phyloP scores from a whole-genome alignment of 2,329 filamentous ascomycete species.

The Pestalotiopsis sp. region DNA sequence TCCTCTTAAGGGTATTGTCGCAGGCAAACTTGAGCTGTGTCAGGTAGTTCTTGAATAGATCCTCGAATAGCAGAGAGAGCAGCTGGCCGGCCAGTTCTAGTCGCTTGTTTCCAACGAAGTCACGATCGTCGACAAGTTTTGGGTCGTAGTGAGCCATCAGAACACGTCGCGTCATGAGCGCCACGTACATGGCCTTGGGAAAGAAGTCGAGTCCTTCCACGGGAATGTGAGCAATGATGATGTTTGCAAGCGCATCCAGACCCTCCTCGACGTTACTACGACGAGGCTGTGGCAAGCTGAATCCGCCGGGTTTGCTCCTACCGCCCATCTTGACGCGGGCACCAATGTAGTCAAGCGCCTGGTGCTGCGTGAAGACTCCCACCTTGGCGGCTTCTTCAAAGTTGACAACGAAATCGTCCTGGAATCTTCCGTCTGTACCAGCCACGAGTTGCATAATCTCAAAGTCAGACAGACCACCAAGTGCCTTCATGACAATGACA shows the following conservation, averaged over 20 bases:
- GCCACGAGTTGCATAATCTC: conserved; percentile 92
- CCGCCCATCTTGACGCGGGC: conserved; percentile 85
- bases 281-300: conserved; percentile 51
- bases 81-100: conserved; percentile 94
- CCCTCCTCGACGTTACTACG: conserved; percentile 90
- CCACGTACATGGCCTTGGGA: conserved; percentile 95
- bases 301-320: conserved; percentile 58
- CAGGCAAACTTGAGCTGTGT: conserved; percentile 88
- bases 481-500: conserved; percentile 87
- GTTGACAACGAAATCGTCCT: conserved; percentile 94
- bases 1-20: conserved; percentile 94
- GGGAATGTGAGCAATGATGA: conserved; percentile 93
- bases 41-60: conserved; percentile 95
- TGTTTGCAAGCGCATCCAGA: conserved; percentile 86
- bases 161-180: conserved; percentile 95
- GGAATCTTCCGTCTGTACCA: conserved; percentile 84
- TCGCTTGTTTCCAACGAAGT: conserved; percentile 98
- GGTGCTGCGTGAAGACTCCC: conserved; percentile 88
- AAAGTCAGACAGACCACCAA: conserved; percentile 91
- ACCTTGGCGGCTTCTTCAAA: conserved; percentile 89
- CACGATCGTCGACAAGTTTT: conserved; percentile 89
- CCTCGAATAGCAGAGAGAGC: conserved; percentile 91
- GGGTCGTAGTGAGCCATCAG: conserved; percentile 91
- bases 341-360: conserved; percentile 92
- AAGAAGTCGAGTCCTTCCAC: conserved; percentile 92